Evolutionary conservation across 2,329 filamentous ascomycete genomes (phyloP), one percentile per base, ranked within the genome.

Genomic region (Botrytis pseudocinerea): DNA sequence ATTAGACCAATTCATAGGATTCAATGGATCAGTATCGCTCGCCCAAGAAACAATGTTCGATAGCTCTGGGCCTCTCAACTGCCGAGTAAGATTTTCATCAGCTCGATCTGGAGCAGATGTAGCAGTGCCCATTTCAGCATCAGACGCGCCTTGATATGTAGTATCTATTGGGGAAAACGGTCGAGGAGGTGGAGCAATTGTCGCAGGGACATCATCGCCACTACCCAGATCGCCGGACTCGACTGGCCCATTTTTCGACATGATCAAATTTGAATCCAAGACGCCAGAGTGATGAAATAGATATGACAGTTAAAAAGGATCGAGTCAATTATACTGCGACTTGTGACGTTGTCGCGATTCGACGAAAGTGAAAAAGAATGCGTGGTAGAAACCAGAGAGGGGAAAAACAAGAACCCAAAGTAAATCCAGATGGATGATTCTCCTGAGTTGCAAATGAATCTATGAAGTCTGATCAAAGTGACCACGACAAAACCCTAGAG

Each of bases 41-140:
- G 81, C 70, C 77, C 86, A 87, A 32, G 85, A 80, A 93, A 96
- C 0, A 93, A 97, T 70, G 97, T 97, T 79, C 97, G 95, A 62
- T 32, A 32, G n/a, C 7, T 60, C 68, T 25, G 68, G 68, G 10
- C 22, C n/a, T 61, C 38, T 40, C n/a, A 60, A n/a, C 20, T 35
- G 38, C 54, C n/a, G 35, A 2, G 68, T 46, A 7, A 61, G 10
- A 46, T 61, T 22, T 20, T 38, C 68, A 22, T 70, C 51, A 18
- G 1, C 28, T 9, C 32, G 44, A 48, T 35, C 3, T 16, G 2
- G 10, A n/a, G 12, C 9, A 25, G 5, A 8, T 4, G 14, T 6
- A 38, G 22, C 18, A 38, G 22, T n/a, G 20, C 68, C 54, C 28
- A 18, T n/a, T 22, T 70, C 68, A 35, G 68, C 54, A 35, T 44